Conservation (phyloP, 2,329 filamentous ascomycete genomes). For the Colletotrichum sp. region DNA sequence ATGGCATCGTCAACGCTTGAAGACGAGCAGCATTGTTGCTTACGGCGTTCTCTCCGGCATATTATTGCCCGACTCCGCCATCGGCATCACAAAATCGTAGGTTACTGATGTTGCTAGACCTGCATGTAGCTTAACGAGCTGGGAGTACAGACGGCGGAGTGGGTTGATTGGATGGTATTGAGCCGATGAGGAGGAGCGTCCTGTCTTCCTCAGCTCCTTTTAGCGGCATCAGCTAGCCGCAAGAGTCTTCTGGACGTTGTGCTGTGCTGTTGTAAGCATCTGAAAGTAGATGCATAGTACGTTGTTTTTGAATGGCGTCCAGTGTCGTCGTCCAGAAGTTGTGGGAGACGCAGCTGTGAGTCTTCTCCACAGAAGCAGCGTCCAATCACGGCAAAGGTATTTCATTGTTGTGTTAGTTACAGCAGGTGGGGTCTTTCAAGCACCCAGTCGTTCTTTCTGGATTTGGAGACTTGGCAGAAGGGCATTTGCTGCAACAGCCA, state of each 20-base stretch:
- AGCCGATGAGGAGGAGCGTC: neutral
- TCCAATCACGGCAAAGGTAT: neutral
- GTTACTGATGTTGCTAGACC: neutral
- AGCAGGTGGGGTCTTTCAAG: neutral
- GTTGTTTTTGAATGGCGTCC: neutral
- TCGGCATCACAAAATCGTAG: neutral
- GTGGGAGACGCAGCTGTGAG: neutral
- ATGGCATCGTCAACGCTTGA: neutral
- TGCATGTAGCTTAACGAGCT: neutral
- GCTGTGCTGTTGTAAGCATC: neutral
- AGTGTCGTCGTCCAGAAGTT: neutral
- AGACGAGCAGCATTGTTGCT: neutral
- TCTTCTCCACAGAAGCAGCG: neutral
- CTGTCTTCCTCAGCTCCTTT: neutral
- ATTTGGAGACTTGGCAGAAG: neutral
- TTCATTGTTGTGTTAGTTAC: neutral
- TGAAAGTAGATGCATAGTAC: neutral
- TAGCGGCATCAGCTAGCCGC: neutral
- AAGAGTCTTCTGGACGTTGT: neutral
- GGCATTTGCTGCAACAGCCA: neutral
- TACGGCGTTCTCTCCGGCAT: neutral
- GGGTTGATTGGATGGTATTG: neutral
- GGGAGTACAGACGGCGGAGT: neutral
- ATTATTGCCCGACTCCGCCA: neutral
- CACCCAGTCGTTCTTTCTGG: neutral